These are phyloP conservation scores for Taxillus chinensis DNA, from an alignment of 164 flowering plant genomes.

Conservation along the genomic window DNA sequence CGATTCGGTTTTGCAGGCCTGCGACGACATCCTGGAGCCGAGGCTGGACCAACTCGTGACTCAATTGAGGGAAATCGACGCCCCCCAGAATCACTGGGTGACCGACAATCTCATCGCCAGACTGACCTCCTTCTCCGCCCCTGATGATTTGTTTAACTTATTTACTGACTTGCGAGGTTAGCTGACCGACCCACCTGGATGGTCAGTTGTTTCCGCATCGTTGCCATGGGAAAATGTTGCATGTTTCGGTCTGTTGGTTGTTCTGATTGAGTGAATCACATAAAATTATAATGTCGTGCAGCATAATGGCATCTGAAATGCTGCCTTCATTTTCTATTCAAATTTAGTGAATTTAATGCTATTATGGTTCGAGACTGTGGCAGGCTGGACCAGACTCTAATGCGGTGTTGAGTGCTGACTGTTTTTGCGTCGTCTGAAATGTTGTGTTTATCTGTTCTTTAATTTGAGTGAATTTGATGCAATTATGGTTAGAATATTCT, in stretches of 20 bases:
- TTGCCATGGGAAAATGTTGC: no score
- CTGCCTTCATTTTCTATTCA: background rate
- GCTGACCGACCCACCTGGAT: background rate
- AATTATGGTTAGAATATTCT: no score
- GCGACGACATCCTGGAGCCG: constrained; percentile 78
- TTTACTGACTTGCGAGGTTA: constrained; percentile 60
- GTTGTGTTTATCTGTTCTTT: no score
- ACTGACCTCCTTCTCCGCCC: constrained; percentile 47
- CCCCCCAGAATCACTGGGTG: constrained; percentile 39
- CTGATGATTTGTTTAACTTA: constrained; percentile 86
- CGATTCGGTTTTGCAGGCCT: constrained; percentile 33
- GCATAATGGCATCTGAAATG: no score
- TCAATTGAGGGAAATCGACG: constrained; percentile 52
- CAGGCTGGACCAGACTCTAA: constrained; percentile 29
- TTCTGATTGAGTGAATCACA: no score
- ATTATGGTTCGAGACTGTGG: constrained; percentile 44
- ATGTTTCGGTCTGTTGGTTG: no score
- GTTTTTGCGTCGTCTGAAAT: no score
- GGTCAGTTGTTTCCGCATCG: no score
- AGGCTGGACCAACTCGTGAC: constrained; percentile 50
- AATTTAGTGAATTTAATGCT: background rate
- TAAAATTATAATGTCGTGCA: no score
- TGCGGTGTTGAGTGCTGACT: no score
- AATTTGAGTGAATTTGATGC: no score
- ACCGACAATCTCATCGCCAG: constrained; percentile 42